Conservation (phyloP, 106 monocot species). For the Dioscorea alata region DNA sequence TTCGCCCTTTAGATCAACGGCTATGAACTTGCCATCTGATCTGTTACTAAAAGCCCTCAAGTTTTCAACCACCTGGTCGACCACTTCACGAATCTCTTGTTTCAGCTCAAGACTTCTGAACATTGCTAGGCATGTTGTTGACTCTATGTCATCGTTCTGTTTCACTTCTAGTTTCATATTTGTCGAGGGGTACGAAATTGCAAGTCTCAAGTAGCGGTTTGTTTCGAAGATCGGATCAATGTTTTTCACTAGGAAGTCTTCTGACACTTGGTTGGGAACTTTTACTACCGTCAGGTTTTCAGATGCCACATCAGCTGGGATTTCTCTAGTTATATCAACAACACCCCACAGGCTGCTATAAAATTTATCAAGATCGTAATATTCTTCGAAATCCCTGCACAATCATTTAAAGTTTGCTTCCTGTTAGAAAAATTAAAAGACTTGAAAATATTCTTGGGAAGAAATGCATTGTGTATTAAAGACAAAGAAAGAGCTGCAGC, state of each 20-base stretch:
- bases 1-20: constrained; percentile 67
- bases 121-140: constrained; percentile 67
- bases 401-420: not conserved
- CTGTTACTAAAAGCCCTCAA: constrained; percentile 43
- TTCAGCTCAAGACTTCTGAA: constrained; percentile 61
- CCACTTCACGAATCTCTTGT: constrained; percentile 42
- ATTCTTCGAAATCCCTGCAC: constrained; percentile 36
- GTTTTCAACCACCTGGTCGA: constrained; percentile 34
- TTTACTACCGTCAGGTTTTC: constrained; percentile 5
- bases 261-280: not conserved
- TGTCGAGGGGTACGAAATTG: constrained; percentile 39
- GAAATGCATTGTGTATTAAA: not conserved
- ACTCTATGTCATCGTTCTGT: constrained; percentile 20
- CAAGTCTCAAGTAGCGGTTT: constrained; percentile 42
- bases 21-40: constrained; percentile 50
- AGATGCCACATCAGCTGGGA: constrained; percentile 42
- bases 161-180: constrained; percentile 25
- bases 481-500: not conserved
- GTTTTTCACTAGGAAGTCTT: not conserved
- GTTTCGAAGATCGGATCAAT: not conserved
- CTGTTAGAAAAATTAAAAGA: not conserved
- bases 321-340: constrained; percentile 17
- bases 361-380: constrained; percentile 64
- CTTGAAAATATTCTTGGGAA: not conserved
- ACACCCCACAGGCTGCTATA: constrained; percentile 1